These are phyloP conservation scores for Alternaria panax DNA, from an alignment of 2,329 filamentous ascomycete species.

Conservation along the genomic window DNA sequence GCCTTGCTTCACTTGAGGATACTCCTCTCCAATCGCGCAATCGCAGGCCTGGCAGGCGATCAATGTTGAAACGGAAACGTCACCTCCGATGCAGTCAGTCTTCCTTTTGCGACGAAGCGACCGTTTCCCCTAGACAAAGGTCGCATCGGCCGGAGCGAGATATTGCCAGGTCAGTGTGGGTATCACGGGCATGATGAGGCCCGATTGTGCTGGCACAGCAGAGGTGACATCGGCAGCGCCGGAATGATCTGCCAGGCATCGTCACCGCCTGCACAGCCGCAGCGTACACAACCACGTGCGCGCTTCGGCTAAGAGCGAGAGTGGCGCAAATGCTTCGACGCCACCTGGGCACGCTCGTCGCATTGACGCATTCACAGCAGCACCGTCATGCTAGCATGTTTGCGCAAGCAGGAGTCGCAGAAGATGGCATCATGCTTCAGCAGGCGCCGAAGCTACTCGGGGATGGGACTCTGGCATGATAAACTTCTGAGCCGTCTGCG, in stretches of 20 bases:
- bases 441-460: conserved; percentile 47
- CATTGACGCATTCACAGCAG: conserved; percentile 1
- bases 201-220: conserved; percentile 8
- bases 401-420: conserved; percentile 26
- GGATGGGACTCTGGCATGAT: conserved; percentile 28
- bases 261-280: conserved; percentile 40
- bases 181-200: conserved; percentile 6
- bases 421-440: conserved; percentile 38
- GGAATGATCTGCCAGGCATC: conserved; percentile 31
- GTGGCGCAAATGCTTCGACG: conserved; percentile 26
- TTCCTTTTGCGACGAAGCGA: conserved; percentile 18
- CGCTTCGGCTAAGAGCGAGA: conserved; percentile 20
- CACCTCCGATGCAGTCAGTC: conserved; percentile 22
- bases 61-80: conserved; percentile 36
- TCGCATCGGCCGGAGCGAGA: conserved; percentile 30
- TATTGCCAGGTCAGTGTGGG: conserved; percentile 10
- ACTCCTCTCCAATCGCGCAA: conserved; percentile 37
- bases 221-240: conserved; percentile 34
- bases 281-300: conserved; percentile 12
- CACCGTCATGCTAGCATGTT: conserved; percentile 14
- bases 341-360: conserved; percentile 3
- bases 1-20: conserved; percentile 33
- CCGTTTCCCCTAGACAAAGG: conserved; percentile 26
- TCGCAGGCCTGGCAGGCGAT: conserved; percentile 22
- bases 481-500: conserved; percentile 35